These are phyloP conservation scores for Clonostachys rosea DNA, from an alignment of 2,329 filamentous ascomycete genomes.

Conservation along the genomic window DNA sequence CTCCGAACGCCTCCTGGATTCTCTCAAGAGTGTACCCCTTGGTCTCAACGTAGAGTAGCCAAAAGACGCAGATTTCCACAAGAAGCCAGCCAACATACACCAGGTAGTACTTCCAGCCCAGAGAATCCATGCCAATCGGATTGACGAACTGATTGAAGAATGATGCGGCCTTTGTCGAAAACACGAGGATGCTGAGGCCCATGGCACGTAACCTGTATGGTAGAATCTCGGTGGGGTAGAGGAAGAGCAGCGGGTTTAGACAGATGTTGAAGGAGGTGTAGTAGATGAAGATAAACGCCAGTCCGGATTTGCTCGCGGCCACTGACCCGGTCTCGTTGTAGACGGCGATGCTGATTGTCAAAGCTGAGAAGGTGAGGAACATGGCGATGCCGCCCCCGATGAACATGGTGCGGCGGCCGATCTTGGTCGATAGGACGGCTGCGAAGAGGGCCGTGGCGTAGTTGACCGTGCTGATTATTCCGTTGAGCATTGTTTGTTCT, in stretches of 20 bases:
- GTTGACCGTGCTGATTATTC: conserved; percentile 32
- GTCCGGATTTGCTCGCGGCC: conserved; percentile 21
- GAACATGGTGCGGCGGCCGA: conserved; percentile 29
- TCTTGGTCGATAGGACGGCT: conserved; percentile 23
- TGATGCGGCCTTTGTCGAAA: conserved; percentile 25
- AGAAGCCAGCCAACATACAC: conserved; percentile 15
- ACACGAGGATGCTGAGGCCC: conserved; percentile 44
- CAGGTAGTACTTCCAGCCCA: conserved; percentile 11
- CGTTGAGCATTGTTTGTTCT: conserved; percentile 32
- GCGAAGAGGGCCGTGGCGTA: conserved; percentile 31
- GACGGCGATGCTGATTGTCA: conserved; percentile 29
- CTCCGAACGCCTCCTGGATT: no score
- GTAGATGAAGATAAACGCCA: conserved; percentile 35
- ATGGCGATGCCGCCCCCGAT: conserved; percentile 27
- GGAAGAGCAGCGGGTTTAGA: conserved; percentile 32
- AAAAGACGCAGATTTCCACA: conserved; percentile 46
- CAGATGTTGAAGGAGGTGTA: conserved; percentile 32
- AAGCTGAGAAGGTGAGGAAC: conserved; percentile 27
- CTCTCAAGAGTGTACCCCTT: conserved; percentile 66
- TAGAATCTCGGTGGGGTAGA: conserved; percentile 50
- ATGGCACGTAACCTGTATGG: conserved; percentile 49
- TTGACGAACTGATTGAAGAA: conserved; percentile 14
- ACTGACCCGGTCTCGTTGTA: conserved; percentile 22
- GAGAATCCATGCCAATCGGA: conserved; percentile 9
- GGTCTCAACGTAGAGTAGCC: conserved; percentile 76